A percentile compares a stretch with the other conserved stretches of the same genome.
Evolutionary conservation across 2,329 filamentous ascomycete species (phyloP).

Genomic region (Colletotrichum lini): DNA sequence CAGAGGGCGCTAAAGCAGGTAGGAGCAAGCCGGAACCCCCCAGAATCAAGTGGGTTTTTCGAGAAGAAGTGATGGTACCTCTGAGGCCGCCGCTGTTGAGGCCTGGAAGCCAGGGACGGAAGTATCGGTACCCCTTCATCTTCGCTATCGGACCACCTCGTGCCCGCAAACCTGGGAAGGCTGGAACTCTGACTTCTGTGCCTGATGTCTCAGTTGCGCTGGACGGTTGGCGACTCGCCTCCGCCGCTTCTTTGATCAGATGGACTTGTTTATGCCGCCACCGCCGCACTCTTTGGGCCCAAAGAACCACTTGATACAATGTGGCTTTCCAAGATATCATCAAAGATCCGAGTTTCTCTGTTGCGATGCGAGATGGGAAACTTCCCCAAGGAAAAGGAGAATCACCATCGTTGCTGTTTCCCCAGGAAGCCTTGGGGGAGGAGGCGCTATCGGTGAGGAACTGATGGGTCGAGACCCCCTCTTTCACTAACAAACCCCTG

Average conservation of each 20-base stretch:
- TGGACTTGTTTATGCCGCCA: conserved; percentile 37
- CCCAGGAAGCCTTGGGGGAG: conserved; percentile 17
- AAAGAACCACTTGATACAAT: neutral
- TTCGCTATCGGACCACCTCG: conserved; percentile 12
- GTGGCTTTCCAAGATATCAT: neutral
- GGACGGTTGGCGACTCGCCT: conserved; percentile 36
- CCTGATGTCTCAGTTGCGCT: conserved; percentile 39
- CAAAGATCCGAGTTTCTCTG: neutral
- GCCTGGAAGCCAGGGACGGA: fast-evolving
- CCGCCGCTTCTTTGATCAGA: conserved; percentile 42
- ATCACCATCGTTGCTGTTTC: conserved; percentile 4
- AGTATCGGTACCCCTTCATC: conserved; percentile 18
- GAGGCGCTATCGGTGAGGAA: conserved; percentile 23
- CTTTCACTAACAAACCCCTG: conserved; percentile 13
- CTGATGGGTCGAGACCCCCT: conserved; percentile 33
- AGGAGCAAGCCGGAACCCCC: conserved; percentile 53
- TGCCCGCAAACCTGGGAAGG: conserved; percentile 32
- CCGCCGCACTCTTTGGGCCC: conserved; percentile 1
- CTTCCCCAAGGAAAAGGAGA: neutral
- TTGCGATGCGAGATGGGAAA: neutral
- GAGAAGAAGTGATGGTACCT: conserved; percentile 16
- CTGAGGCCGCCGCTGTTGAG: fast-evolving
- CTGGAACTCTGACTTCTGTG: conserved; percentile 38
- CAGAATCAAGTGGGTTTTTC: conserved; percentile 50
- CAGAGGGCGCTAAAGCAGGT: conserved; percentile 32